Percentiles rank a stretch among this genome's conserved stretches.
Evolutionary conservation across 352 stramenopile genomes (phyloP).

Genomic region (Phytophthora cactorum): DNA sequence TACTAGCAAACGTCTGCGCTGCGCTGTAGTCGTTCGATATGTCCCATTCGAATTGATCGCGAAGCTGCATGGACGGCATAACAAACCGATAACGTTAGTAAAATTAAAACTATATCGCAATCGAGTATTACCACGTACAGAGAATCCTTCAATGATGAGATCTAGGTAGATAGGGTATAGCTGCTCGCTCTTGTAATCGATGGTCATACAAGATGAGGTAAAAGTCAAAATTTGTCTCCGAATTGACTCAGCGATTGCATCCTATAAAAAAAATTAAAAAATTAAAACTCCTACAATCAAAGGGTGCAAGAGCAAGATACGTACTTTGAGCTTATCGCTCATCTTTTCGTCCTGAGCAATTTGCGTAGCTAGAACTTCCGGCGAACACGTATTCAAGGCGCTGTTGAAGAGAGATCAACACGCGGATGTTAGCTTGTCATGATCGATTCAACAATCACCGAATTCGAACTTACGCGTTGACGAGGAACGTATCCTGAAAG

Average conservation of each 20-base stretch:
- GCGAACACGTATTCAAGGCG: constrained; percentile 36
- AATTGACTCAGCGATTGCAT: constrained; percentile 76
- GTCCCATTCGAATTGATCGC: constrained; percentile 86
- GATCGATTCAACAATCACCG: constrained; percentile 1
- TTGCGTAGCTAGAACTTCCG: constrained; percentile 59
- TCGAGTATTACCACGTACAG: constrained; percentile 40
- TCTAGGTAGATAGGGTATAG: constrained; percentile 78
- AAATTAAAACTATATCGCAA: not conserved
- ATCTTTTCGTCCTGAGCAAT: constrained; percentile 74
- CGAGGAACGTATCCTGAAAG: constrained; percentile 80
- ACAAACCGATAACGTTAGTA: not conserved
- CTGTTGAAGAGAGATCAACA: constrained; percentile 19
- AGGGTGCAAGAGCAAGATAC: not conserved
- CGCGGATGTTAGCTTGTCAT: not conserved
- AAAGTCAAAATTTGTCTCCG: constrained; percentile 73
- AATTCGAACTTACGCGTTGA: constrained; percentile 58
- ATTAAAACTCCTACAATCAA: constrained; percentile 1
- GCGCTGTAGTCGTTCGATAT: constrained; percentile 58
- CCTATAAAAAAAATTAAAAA: constrained; percentile 27
- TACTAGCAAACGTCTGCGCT: constrained; percentile 58
- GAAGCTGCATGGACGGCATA: constrained; percentile 41
- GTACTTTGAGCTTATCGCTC: constrained; percentile 48
- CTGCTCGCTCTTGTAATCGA: constrained; percentile 22
- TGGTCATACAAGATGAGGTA: constrained; percentile 47
- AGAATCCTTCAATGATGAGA: constrained; percentile 68